Conservation (phyloP, 2,329 filamentous ascomycete species). For the Hypoxylon sp. region DNA sequence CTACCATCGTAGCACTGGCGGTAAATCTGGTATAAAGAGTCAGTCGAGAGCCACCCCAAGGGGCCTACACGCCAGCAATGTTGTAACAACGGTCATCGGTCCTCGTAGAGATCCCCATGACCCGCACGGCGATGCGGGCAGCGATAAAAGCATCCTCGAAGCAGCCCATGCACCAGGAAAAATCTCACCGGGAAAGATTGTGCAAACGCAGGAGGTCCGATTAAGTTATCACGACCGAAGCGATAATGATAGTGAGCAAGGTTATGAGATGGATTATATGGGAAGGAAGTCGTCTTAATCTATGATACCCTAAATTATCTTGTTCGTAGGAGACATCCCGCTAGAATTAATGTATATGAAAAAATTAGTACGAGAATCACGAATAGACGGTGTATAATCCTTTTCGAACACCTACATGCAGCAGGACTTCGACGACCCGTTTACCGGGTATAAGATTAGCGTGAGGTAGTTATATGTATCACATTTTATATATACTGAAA, state of each 20-base stretch:
- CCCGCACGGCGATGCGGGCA: conserved; percentile 37
- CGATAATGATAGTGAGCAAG: conserved; percentile 43
- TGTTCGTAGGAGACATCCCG: background rate
- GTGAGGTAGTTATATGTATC: background rate
- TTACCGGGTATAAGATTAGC: background rate
- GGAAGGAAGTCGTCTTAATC: conserved; percentile 31
- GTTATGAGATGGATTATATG: conserved; percentile 47
- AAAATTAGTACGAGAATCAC: conserved; percentile 12
- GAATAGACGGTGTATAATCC: background rate
- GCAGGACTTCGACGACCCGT: background rate
- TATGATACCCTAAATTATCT: conserved; percentile 17
- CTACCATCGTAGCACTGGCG: conserved; percentile 38
- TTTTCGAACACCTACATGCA: background rate
- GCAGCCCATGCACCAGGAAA: conserved; percentile 35
- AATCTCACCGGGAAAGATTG: conserved; percentile 38
- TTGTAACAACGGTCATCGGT: conserved; percentile 42
- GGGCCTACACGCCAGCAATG: conserved; percentile 37
- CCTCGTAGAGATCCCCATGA: conserved; percentile 35
- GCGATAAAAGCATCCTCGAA: conserved; percentile 47
- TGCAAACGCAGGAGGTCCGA: conserved; percentile 46
- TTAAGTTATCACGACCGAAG: conserved; percentile 47
- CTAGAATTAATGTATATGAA: conserved; percentile 17
- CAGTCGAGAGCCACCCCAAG: conserved; percentile 26
- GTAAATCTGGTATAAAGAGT: conserved; percentile 37
- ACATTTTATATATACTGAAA: background rate